phyloP scores from a whole-genome alignment of 352 stramenopile genomes.

The Globisporangium cylindrosporum region DNA sequence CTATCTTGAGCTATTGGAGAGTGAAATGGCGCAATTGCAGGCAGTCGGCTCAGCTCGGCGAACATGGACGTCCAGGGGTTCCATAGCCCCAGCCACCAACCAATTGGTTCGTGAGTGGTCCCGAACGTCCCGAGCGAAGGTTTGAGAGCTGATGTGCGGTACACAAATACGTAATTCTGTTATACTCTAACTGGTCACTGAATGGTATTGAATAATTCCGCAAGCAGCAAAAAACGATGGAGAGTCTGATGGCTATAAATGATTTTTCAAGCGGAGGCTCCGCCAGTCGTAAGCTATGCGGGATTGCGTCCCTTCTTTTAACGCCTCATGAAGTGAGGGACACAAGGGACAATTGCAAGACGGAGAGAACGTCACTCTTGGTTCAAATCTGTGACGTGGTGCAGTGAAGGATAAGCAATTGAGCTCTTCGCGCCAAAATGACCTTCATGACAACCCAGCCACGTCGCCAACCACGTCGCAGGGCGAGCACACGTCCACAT shows the following conservation, averaged over 20 bases:
- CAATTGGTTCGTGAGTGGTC: background rate
- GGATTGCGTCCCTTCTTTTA: background rate
- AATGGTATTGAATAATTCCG: background rate
- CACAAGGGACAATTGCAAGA: background rate
- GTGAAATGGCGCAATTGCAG: conserved; percentile 10
- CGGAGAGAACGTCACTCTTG: conserved; percentile 3
- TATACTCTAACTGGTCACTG: background rate
- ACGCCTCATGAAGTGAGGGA: background rate
- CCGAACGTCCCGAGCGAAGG: conserved; percentile 8
- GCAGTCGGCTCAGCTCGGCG: background rate
- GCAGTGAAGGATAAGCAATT: background rate
- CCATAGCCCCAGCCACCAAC: conserved; percentile 11
- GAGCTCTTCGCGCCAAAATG: background rate
- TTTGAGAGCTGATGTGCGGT: background rate
- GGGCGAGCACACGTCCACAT: too few species aligned
- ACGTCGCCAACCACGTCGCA: too few species aligned
- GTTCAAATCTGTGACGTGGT: conserved; percentile 9
- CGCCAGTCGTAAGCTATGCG: background rate
- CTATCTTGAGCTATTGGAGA: conserved; percentile 24
- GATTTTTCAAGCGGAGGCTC: background rate
- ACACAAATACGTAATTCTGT: background rate
- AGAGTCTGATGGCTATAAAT: background rate
- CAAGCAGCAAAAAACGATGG: background rate
- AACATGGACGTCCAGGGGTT: background rate
- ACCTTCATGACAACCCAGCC: background rate